A percentile compares a stretch with the other conserved stretches of the same genome.
phyloP scores from a whole-genome alignment of 1,284 basidiomycete genomes.

The Microbotryum silenes-acaulis region DNA sequence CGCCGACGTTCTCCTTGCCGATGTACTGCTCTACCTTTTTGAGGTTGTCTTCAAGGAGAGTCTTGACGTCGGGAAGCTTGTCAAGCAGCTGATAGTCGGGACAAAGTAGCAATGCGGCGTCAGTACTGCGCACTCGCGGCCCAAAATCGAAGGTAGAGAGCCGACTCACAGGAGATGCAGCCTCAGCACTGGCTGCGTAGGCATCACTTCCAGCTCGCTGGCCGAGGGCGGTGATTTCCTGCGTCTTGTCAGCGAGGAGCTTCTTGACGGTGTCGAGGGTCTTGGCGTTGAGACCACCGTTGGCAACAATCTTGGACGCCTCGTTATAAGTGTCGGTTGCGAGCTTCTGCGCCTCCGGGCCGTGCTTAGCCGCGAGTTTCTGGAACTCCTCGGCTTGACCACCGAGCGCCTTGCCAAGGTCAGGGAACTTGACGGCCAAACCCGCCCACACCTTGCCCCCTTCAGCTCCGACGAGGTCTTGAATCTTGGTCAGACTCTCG shows the following conservation, averaged over 20 bases:
- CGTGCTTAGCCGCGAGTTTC: constrained; percentile 34
- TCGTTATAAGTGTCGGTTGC: constrained; percentile 28
- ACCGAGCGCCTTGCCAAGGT: constrained; percentile 30
- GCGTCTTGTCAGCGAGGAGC: constrained; percentile 29
- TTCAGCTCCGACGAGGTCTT: constrained; percentile 28
- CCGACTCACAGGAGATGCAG: constrained; percentile 21
- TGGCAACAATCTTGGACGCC: constrained; percentile 22
- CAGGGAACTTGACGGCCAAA: constrained; percentile 32
- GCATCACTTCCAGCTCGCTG: constrained; percentile 33
- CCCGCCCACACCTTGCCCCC: constrained; percentile 18
- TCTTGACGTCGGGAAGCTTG: constrained; percentile 35
- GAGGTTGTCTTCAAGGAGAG: constrained; percentile 27
- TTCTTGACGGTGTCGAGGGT: constrained; percentile 29
- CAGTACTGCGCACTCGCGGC: neutral
- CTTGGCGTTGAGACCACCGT: constrained; percentile 33
- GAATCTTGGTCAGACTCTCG: constrained; percentile 18
- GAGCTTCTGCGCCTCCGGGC: constrained; percentile 34
- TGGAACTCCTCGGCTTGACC: constrained; percentile 28
- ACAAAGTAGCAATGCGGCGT: neutral
- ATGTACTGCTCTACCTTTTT: constrained; percentile 16
- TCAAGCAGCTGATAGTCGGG: constrained; percentile 13
- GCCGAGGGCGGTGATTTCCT: constrained; percentile 27
- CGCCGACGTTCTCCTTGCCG: constrained; percentile 34
- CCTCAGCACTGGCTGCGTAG: constrained; percentile 26
- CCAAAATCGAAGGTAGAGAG: neutral